Evolutionary conservation across 2,329 filamentous ascomycete genomes (phyloP).

Genomic region (Tolypocladium album): DNA sequence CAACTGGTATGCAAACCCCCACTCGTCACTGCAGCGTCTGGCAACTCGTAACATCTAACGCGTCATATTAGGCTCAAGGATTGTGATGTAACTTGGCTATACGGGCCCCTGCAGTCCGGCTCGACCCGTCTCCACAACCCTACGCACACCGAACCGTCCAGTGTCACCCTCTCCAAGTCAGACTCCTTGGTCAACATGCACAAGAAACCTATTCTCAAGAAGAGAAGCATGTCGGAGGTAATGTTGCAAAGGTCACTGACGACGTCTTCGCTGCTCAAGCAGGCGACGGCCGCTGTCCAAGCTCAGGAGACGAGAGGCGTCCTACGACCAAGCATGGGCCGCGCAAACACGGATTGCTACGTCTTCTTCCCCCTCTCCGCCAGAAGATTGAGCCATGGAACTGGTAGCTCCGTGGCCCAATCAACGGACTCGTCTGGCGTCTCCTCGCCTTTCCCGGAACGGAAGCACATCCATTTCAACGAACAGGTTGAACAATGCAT

Average conservation of each 20-base stretch:
- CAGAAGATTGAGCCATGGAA: slow-evolving; percentile 48
- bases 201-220: slow-evolving; percentile 92
- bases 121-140: slow-evolving; percentile 39
- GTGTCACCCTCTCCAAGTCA: slow-evolving; percentile 37
- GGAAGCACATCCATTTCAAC: slow-evolving; percentile 91
- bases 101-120: slow-evolving; percentile 78
- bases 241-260: slow-evolving; percentile 88
- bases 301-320: slow-evolving; percentile 57
- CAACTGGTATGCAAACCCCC: slow-evolving; percentile 58
- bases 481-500: slow-evolving; percentile 95
- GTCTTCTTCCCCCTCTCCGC: slow-evolving; percentile 54
- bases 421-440: slow-evolving; percentile 63
- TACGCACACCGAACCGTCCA: slow-evolving; percentile 28
- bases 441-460: slow-evolving; percentile 50
- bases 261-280: slow-evolving; percentile 78
- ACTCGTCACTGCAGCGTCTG: background rate
- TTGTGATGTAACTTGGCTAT: slow-evolving; percentile 94
- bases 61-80: slow-evolving; percentile 71
- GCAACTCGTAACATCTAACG: slow-evolving; percentile 13
- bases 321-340: slow-evolving; percentile 45
- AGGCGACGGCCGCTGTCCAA: slow-evolving; percentile 77
- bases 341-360: slow-evolving; percentile 61
- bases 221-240: slow-evolving; percentile 89
- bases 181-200: slow-evolving; percentile 53
- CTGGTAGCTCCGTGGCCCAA: slow-evolving; percentile 49